Evolutionary conservation across 192 early-diverging fungal species (phyloP), one percentile per base, ranked within the genome.

Genomic region (Podila epicladia): DNA sequence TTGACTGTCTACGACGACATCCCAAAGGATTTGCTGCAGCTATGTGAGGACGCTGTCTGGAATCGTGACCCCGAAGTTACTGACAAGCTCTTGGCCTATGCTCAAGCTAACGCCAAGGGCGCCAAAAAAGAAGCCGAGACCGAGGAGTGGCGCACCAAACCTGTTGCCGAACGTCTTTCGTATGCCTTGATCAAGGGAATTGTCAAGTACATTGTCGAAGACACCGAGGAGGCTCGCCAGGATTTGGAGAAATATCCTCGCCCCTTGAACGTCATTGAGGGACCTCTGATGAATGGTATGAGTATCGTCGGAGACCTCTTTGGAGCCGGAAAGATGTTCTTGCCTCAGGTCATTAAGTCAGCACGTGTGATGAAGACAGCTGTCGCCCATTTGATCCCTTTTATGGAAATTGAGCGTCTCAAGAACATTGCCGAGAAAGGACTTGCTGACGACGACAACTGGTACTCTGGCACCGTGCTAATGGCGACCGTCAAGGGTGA

Each of bases 361-460:
- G 96, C 96, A 41, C 93, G 95, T 76, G 97, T 98, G 19, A 98
- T 98, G 97, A 98, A 98, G 80, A 95, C 93, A 69, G 96, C 97
- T n/a, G 97, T 98, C 4, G 96, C 97, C 13, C 94, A 97, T 66
- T 87, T 98, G 64, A 96, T 98, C 64, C 95, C 95, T 1, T 96
- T 92, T 69, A 98, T 98, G 93, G 94, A 97, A 75, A 85, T 91
- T 60, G 97, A 98, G 85, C 93, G 95, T 49, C 87, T 93, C 64
- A 92, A 90, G 75, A 91, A 96, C 62, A 84, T 89, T 58, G 85
- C 72, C 9, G 58, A 79, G 33, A 84, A 82, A 37, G 85, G 71
- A n/a, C 72, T 75, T 0, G 85, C 80, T 32, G 88, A 92, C 31
- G 87, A 87, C 24, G 89, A 90, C 62, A 90, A 93, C 82, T 90